A percentile compares a stretch with the other conserved stretches of the same genome.
These are phyloP conservation scores for Monosporascus sp. DNA, from an alignment of 2,329 filamentous ascomycete species.

Conservation along the genomic window DNA sequence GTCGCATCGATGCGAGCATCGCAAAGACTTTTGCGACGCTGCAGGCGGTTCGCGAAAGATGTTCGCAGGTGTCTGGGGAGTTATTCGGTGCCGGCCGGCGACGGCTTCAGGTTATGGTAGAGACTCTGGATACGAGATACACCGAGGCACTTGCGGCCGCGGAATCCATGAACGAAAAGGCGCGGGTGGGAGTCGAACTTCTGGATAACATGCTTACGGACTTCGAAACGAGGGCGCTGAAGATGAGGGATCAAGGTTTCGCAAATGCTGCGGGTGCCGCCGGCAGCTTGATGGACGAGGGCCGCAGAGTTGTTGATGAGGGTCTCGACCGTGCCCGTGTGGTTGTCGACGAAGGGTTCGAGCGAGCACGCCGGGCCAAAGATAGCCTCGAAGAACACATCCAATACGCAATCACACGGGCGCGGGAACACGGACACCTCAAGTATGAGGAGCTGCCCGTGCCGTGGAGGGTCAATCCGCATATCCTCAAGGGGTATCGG, in stretches of 20 bases:
- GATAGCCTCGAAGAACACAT: slow-evolving; percentile 81
- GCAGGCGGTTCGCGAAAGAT: slow-evolving; percentile 80
- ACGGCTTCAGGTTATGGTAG: slow-evolving; percentile 82
- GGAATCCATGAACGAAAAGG: slow-evolving; percentile 87
- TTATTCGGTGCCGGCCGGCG: slow-evolving; percentile 82
- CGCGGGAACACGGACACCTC: slow-evolving; percentile 77
- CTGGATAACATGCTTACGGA: slow-evolving; percentile 83
- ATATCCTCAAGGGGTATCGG: slow-evolving; percentile 87
- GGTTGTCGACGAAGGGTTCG: slow-evolving; percentile 76
- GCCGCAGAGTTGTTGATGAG: slow-evolving; percentile 75
- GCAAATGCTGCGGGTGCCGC: slow-evolving; percentile 62
- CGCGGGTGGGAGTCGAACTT: slow-evolving; percentile 77
- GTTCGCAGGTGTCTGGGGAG: slow-evolving; percentile 84
- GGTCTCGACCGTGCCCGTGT: slow-evolving; percentile 69
- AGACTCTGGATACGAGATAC: slow-evolving; percentile 84
- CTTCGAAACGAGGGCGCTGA: slow-evolving; percentile 76
- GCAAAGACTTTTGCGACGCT: slow-evolving; percentile 81
- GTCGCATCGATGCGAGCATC: slow-evolving; percentile 78
- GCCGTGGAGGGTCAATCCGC: slow-evolving; percentile 92
- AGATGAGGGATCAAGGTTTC: slow-evolving; percentile 72
- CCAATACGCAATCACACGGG: slow-evolving; percentile 68
- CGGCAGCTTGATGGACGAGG: slow-evolving; percentile 69
- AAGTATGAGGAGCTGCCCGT: slow-evolving; percentile 84
- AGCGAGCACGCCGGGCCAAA: slow-evolving; percentile 76
- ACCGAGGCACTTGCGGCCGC: slow-evolving; percentile 79